Conservation (phyloP, 2,329 filamentous ascomycete genomes). For the Scytalidium lignicola region DNA sequence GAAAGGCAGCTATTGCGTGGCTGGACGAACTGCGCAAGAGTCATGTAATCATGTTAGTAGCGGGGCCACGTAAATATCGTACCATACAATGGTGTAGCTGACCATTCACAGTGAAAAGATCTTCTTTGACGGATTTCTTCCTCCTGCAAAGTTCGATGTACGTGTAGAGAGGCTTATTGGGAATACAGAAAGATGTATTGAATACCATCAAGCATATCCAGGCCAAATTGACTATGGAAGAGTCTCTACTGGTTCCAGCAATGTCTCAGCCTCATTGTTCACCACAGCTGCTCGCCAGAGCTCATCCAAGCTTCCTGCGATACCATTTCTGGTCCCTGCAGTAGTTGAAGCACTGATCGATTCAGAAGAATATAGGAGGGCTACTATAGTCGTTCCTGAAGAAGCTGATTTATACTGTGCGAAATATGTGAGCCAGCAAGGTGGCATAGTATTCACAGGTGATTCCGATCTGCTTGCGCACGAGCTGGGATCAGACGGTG, state of each 20-base stretch:
- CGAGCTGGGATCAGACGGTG: conserved; percentile 56
- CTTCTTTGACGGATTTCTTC: conserved; percentile 83
- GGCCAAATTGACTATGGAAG: conserved; percentile 5
- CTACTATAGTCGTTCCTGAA: conserved; percentile 62
- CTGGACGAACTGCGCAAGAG: conserved; percentile 52
- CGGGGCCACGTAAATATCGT: background rate
- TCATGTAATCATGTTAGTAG: conserved; percentile 57
- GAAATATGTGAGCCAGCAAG: conserved; percentile 46
- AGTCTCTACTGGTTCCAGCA: conserved; percentile 11
- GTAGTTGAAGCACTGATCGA: conserved; percentile 64
- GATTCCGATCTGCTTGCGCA: conserved; percentile 84
- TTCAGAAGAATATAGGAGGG: conserved; percentile 35
- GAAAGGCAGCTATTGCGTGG: conserved; percentile 53
- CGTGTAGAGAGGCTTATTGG: conserved; percentile 18
- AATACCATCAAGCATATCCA: conserved; percentile 17
- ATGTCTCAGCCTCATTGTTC: conserved; percentile 15
- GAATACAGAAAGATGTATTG: conserved; percentile 18
- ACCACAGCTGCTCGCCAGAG: conserved; percentile 12
- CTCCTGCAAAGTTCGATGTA: conserved; percentile 33
- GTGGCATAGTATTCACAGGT: conserved; percentile 64
- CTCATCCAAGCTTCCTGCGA: conserved; percentile 32
- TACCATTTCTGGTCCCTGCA: conserved; percentile 71
- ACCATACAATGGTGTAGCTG: conserved; percentile 6
- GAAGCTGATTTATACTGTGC: conserved; percentile 86
- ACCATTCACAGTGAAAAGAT: conserved; percentile 52